These are phyloP conservation scores for Ascosphaera acerosa DNA, from an alignment of 2,329 filamentous ascomycete genomes.

Conservation along the genomic window DNA sequence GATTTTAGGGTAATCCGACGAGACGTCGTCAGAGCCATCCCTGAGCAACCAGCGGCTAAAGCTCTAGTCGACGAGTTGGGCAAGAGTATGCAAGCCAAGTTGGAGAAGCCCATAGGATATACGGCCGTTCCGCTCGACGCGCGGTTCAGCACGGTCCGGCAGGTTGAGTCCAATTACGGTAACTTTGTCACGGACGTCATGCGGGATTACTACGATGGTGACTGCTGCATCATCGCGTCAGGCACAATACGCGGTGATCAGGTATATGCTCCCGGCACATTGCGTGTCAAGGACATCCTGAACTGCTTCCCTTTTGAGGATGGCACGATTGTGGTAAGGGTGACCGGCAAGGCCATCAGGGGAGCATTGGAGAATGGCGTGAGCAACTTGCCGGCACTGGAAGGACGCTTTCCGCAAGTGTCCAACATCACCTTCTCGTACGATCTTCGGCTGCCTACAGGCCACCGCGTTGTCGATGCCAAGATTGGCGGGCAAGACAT, in stretches of 20 bases:
- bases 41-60: conserved; percentile 34
- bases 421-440: conserved; percentile 58
- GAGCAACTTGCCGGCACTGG: conserved; percentile 53
- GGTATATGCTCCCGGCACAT: conserved; percentile 56
- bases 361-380: conserved; percentile 72
- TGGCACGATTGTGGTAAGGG: conserved; percentile 51
- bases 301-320: conserved; percentile 87
- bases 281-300: conserved; percentile 58
- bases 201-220: conserved; percentile 54
- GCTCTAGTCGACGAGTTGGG: conserved; percentile 43
- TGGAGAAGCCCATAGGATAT: conserved; percentile 64
- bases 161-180: conserved; percentile 56
- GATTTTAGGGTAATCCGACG: conserved; percentile 52
- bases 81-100: conserved; percentile 43
- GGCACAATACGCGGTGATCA: conserved; percentile 76
- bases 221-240: conserved; percentile 62
- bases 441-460: conserved; percentile 34
- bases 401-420: conserved; percentile 67
- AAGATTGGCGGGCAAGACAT: conserved; percentile 36
- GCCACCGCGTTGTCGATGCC: conserved; percentile 36
- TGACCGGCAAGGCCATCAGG: conserved; percentile 45
- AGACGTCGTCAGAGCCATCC: conserved; percentile 44
- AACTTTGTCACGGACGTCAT: conserved; percentile 88
- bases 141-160: conserved; percentile 58
- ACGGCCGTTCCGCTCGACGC: conserved; percentile 63